Evolutionary conservation across 169 alveolate genomes (phyloP), one percentile per base, ranked within the genome.

Genomic region (Plasmodium malariae): DNA sequence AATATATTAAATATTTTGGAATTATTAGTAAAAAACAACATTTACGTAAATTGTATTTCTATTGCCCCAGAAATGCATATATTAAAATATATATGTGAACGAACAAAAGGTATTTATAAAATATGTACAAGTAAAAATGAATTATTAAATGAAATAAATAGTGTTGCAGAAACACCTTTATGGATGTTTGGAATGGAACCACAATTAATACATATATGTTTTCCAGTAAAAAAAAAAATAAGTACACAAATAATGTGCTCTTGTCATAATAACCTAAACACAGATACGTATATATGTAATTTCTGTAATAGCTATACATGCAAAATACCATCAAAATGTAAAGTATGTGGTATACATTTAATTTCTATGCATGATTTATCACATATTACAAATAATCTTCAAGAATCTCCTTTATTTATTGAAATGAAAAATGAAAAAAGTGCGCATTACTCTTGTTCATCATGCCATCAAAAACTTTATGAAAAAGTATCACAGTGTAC

Each of bases 151-250:
- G 91, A 83, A 68, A 83, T 60, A 59, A 83, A 65, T 51, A 67
- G 68, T 37, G 6, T 32, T 14, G 68, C 91, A 5, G 91, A 83
- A 59, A 83, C 91, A 9, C 88, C 89, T 11, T 36, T 71, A 36
- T 92, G 96, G 96, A 76, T 88, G 73, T 60, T 51, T 30, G 92
- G 96, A 92, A 94, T 94, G 96, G 95, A 92, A 57, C 95, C 96
- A 5, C 90, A 92, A 43, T 80, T 94, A 24, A 89, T 91, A 28
- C 93, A 94, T 65, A 94, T 94, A 34, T 93, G 94, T 26, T 94
- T 92, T 74, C 96, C 96, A 37, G 87, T 93, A 21, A 78, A 92
- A 71, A 92, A 88, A 72, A 92, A 89, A 87, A 88, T 94, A 3
- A 90, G 72, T 40, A 92, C 96, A n/a, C 95, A 91, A 24, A 92